These are phyloP conservation scores for Rhodomyrtus psidioides DNA, from an alignment of 441 rosid species.

Conservation along the genomic window DNA sequence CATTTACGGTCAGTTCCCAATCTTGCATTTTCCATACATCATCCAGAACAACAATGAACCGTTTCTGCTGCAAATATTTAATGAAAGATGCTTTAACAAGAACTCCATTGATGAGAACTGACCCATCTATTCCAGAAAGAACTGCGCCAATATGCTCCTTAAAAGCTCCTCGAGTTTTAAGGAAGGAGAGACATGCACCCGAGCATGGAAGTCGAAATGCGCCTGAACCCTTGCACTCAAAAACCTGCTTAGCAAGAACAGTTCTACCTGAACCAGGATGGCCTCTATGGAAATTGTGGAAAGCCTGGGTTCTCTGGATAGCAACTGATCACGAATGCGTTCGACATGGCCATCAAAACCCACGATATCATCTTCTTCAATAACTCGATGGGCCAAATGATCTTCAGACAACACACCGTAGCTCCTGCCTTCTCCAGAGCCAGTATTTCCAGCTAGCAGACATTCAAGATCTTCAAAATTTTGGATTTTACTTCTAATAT, in stretches of 20 bases:
- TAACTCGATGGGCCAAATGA: not conserved
- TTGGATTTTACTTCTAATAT: not conserved
- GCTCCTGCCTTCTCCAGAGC: not conserved
- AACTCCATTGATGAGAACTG: not conserved
- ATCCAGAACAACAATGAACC: not conserved
- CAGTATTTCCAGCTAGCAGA: not conserved
- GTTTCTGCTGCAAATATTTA: not conserved
- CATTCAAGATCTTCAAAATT: too few relatives aligned
- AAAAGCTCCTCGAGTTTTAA: not conserved
- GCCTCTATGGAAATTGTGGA: not conserved
- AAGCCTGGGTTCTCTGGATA: not conserved
- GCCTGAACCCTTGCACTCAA: not conserved
- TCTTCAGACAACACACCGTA: not conserved
- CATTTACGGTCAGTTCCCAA: not conserved
- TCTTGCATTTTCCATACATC: not conserved
- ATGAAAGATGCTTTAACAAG: not conserved
- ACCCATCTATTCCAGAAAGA: not conserved
- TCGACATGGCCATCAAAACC: not conserved
- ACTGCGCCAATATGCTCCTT: not conserved
- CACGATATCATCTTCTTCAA: not conserved
- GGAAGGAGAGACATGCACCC: not conserved
- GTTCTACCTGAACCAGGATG: conserved; percentile 2
- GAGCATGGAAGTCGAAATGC: not conserved
- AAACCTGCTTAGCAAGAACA: not conserved
- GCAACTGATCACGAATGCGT: not conserved